These are phyloP conservation scores for Murraya koenigii DNA, from an alignment of 345 rosid species.

Conservation along the genomic window DNA sequence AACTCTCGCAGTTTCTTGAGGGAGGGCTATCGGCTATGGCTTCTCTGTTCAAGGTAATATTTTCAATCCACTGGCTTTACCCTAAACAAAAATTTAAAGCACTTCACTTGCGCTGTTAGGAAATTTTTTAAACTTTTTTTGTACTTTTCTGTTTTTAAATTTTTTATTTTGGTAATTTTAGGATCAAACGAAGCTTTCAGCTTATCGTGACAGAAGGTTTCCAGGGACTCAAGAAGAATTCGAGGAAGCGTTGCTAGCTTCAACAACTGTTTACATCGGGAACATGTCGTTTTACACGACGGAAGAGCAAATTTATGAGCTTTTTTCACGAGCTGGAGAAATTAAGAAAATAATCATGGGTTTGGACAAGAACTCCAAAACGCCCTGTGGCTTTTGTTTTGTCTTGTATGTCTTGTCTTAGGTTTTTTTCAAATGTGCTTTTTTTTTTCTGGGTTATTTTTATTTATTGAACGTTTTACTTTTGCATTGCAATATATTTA, in stretches of 20 bases:
- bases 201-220: slow-evolving; percentile 79
- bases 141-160: neutral
- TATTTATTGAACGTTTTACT: neutral
- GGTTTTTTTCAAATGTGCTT: neutral
- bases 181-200: slow-evolving; percentile 84
- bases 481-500: neutral
- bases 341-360: slow-evolving; percentile 98
- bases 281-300: slow-evolving; percentile 97
- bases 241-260: slow-evolving; percentile 62
- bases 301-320: slow-evolving; percentile 97
- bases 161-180: slow-evolving; percentile 10
- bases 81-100: neutral
- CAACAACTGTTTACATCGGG: slow-evolving; percentile 83
- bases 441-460: neutral
- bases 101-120: too few relatives aligned
- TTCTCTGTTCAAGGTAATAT: slow-evolving; percentile 69
- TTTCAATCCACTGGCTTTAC: neutral
- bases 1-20: neutral
- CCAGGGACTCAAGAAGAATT: slow-evolving; percentile 87
- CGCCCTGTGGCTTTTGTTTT: slow-evolving; percentile 98
- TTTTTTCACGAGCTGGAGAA: slow-evolving; percentile 91
- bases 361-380: slow-evolving; percentile 87
- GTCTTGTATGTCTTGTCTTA: slow-evolving; percentile 49
- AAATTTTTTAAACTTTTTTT: too few relatives aligned
- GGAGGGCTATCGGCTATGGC: slow-evolving; percentile 38